phyloP scores from a whole-genome alignment of 805 yeast genomes.

The Phaffomyces antillensis region DNA sequence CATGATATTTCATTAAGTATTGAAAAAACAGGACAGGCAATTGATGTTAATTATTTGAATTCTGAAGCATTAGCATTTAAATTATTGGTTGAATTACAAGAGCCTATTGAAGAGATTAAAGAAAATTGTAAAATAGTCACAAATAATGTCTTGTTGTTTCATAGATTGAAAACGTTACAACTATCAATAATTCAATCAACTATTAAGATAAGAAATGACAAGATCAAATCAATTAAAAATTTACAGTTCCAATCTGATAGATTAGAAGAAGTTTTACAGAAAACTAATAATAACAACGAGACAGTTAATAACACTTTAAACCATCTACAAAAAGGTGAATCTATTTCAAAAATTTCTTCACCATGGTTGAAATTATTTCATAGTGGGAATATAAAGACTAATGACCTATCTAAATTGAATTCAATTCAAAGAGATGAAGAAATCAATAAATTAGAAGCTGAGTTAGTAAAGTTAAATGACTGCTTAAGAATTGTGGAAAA shows the following conservation, averaged over 20 bases:
- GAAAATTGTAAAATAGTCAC: conserved; percentile 28
- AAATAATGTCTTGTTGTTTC: conserved; percentile 45
- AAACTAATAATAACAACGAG: conserved; percentile 21
- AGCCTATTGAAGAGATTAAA: conserved; percentile 30
- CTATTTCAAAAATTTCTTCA: conserved; percentile 14
- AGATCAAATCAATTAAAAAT: conserved; percentile 26
- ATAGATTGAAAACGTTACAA: conserved; percentile 50
- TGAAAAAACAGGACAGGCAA: conserved; percentile 81
- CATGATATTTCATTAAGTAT: conserved; percentile 43
- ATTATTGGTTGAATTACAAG: conserved; percentile 29
- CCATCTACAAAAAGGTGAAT: conserved; percentile 23
- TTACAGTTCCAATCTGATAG: conserved; percentile 28
- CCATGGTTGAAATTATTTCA: conserved; percentile 22
- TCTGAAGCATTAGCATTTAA: conserved; percentile 34
- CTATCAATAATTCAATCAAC: conserved; percentile 34
- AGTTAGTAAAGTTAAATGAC: conserved; percentile 31
- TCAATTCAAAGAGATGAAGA: conserved; percentile 32
- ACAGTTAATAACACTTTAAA: conserved; percentile 27
- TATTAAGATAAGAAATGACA: conserved; percentile 27
- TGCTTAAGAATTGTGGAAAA: conserved; percentile 29
- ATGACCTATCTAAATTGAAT: conserved; percentile 21
- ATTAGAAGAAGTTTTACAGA: conserved; percentile 26
- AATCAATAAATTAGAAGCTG: conserved; percentile 27
- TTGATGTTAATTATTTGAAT: conserved; percentile 63
- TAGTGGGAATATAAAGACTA: conserved; percentile 7